phyloP scores from a whole-genome alignment of 1,139 yeast species.

The Arxiozyma slooffiae region DNA sequence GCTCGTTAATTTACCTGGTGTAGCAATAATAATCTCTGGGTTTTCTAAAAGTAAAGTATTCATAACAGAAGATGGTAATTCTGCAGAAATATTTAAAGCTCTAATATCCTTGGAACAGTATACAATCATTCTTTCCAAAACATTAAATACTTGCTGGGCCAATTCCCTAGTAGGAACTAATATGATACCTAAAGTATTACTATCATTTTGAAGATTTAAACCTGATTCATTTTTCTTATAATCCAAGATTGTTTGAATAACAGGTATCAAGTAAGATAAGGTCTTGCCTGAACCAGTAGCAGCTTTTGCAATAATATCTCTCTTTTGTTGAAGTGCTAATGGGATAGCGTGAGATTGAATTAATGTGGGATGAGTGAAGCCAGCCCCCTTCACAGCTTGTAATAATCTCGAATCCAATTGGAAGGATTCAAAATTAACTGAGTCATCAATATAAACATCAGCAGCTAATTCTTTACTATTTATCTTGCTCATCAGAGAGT shows the following conservation, averaged over 20 bases:
- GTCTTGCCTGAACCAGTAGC: conserved; percentile 90
- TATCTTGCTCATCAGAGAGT: background rate
- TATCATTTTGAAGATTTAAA: conserved; percentile 17
- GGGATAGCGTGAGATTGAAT: conserved; percentile 91
- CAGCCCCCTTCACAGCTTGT: conserved; percentile 77
- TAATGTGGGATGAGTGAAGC: conserved; percentile 76
- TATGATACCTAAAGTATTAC: conserved; percentile 44
- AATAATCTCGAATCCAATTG: conserved; percentile 68
- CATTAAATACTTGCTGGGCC: conserved; percentile 70
- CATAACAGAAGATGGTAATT: conserved; percentile 62
- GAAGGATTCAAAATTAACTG: conserved; percentile 57
- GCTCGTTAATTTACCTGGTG: conserved; percentile 70
- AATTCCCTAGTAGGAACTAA: conserved; percentile 82
- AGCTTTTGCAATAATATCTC: conserved; percentile 82
- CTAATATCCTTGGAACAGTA: conserved; percentile 63
- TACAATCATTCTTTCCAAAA: conserved; percentile 55
- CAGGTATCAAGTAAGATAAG: conserved; percentile 73
- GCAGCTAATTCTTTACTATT: conserved; percentile 33
- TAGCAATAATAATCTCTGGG: conserved; percentile 77
- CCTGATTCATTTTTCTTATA: conserved; percentile 25
- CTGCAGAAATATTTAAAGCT: conserved; percentile 65
- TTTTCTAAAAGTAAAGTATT: conserved; percentile 56
- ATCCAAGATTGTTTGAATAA: conserved; percentile 54
- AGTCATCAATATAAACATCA: conserved; percentile 59
- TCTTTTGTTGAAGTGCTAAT: conserved; percentile 72